phyloP scores from a whole-genome alignment of 768 basidiomycete genomes.

The Trametes cinnabarina region DNA sequence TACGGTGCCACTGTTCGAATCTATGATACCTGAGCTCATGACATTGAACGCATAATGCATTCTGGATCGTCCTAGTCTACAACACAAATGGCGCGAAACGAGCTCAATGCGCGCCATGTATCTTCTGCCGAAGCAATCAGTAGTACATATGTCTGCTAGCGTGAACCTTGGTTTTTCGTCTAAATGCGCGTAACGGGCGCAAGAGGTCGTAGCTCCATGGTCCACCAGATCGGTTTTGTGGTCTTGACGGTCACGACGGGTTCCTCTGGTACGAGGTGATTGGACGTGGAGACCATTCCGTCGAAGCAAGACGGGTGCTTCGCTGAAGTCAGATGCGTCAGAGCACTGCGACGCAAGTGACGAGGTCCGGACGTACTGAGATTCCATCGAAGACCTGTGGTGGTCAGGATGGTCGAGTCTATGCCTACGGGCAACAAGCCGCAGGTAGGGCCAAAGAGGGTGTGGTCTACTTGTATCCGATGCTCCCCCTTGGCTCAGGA shows the following conservation, averaged over 20 bases:
- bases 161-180: too few species aligned
- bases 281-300: slow-evolving; percentile 88
- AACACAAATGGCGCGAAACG: not conserved
- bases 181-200: not conserved
- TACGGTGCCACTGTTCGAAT: too few species aligned
- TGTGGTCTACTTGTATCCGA: slow-evolving; percentile 69
- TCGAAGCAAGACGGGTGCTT: slow-evolving; percentile 74
- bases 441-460: slow-evolving; percentile 79
- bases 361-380: slow-evolving; percentile 50
- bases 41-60: too few species aligned
- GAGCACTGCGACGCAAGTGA: not conserved
- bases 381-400: slow-evolving; percentile 87
- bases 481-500: slow-evolving; percentile 73
- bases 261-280: slow-evolving; percentile 75
- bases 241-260: slow-evolving; percentile 71
- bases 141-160: too few species aligned
- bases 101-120: too few species aligned
- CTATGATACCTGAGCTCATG: too few species aligned
- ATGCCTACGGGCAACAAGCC: slow-evolving; percentile 93
- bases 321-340: slow-evolving; percentile 38
- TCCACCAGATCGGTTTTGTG: slow-evolving; percentile 87
- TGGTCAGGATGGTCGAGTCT: slow-evolving; percentile 72
- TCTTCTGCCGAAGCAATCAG: too few species aligned
- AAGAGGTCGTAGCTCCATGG: slow-evolving; percentile 54
- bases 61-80: too few species aligned